These are phyloP conservation scores for Deinandra increscens DNA, from an alignment of 129 eudicot species.

Conservation along the genomic window DNA sequence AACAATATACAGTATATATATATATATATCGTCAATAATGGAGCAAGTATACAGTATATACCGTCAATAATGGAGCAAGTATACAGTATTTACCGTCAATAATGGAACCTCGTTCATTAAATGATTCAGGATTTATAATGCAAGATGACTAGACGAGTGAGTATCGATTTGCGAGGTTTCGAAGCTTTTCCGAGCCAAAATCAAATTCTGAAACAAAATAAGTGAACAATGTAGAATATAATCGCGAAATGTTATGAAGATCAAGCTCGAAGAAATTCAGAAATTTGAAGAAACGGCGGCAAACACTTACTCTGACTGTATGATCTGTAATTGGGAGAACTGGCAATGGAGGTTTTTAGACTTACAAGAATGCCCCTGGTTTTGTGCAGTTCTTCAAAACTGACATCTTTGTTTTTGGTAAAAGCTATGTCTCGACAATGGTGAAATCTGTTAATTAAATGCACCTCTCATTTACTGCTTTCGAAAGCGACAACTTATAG, in stretches of 20 bases:
- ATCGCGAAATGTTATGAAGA: conserved; percentile 6
- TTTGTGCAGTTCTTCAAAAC: conserved; percentile 12
- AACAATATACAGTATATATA: no score
- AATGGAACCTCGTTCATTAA: background rate
- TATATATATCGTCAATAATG: background rate
- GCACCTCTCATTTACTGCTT: conserved; percentile 24
- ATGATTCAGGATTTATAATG: background rate
- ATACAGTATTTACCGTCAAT: background rate
- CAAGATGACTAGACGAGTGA: background rate
- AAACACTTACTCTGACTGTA: conserved; percentile 19
- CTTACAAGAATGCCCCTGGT: conserved; percentile 22
- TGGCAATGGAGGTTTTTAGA: conserved; percentile 7
- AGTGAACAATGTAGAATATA: background rate
- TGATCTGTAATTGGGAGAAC: conserved; percentile 2
- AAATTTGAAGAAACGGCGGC: conserved; percentile 8
- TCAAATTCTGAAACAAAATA: conserved; percentile 1
- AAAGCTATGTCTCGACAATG: conserved; percentile 34
- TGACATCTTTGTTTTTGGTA: conserved; percentile 25
- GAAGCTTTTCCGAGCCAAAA: conserved; percentile 9
- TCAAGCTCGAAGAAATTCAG: conserved; percentile 1
- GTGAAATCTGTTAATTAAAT: conserved; percentile 21
- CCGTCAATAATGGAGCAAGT: background rate
- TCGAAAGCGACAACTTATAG: conserved; percentile 35
- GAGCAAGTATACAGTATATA: background rate
- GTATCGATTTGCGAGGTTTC: background rate